Evolutionary conservation across 306 rosid species (phyloP).

Genomic region (Malus fusca): DNA sequence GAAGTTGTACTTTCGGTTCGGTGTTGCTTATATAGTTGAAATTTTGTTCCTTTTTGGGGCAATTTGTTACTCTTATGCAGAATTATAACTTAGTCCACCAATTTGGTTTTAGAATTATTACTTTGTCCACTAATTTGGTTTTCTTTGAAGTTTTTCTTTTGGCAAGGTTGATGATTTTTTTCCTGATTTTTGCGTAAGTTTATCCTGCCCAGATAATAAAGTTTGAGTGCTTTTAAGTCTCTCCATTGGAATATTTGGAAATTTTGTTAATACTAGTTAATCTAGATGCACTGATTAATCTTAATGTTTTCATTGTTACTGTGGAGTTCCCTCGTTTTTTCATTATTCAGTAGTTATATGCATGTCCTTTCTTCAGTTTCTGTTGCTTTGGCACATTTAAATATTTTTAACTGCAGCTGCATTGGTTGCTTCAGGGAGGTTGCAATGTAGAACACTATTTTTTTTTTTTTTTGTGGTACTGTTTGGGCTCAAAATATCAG

Average conservation of each 20-base stretch:
- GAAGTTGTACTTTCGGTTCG: neutral
- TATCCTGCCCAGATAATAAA: neutral
- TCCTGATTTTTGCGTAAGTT: too few relatives aligned
- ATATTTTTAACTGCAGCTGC: neutral
- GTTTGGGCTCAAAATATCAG: too few relatives aligned
- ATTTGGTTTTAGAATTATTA: neutral
- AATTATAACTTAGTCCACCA: neutral
- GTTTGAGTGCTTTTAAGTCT: neutral
- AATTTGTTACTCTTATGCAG: neutral
- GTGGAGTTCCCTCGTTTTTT: neutral
- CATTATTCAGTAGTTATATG: neutral
- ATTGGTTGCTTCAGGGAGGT: neutral
- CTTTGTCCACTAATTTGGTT: too few relatives aligned
- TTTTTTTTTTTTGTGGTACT: neutral
- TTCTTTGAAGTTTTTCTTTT: too few relatives aligned
- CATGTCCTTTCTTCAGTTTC: neutral
- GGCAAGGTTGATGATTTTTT: too few relatives aligned
- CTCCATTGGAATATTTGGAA: neutral
- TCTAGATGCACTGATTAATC: neutral
- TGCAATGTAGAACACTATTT: neutral
- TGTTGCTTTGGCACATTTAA: neutral
- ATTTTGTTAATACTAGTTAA: neutral
- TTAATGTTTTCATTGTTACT: neutral
- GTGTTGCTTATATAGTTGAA: neutral
- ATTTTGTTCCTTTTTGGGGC: neutral